These are phyloP conservation scores for Epichloe festucae DNA, from an alignment of 2,329 filamentous ascomycete species.

Conservation along the genomic window DNA sequence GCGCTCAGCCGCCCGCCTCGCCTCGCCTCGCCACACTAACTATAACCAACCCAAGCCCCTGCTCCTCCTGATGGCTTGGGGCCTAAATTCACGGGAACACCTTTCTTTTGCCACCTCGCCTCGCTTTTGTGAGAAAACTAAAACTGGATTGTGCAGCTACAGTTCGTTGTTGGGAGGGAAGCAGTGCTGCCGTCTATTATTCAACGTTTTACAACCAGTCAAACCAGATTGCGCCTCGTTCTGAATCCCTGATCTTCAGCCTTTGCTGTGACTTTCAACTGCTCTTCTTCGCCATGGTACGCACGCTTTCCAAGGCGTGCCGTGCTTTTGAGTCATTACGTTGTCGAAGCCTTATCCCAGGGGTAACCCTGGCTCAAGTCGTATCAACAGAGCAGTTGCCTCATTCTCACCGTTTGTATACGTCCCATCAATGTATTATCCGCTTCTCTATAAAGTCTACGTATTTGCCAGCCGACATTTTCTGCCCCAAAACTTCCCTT, in stretches of 20 bases:
- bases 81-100: too few relatives aligned
- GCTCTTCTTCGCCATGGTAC: background rate
- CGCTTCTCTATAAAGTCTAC: background rate
- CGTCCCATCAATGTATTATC: background rate
- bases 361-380: background rate
- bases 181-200: too few relatives aligned
- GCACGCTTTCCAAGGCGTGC: background rate
- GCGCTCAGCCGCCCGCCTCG: too few relatives aligned
- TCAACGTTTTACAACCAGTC: too few relatives aligned
- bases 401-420: background rate
- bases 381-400: background rate
- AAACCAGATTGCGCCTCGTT: too few relatives aligned
- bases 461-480: background rate
- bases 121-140: too few relatives aligned
- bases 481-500: background rate
- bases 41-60: too few relatives aligned
- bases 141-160: too few relatives aligned
- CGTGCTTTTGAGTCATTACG: conserved; percentile 4
- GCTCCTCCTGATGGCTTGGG: too few relatives aligned
- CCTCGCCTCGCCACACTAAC: too few relatives aligned
- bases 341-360: background rate
- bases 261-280: background rate
- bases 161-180: too few relatives aligned
- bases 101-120: too few relatives aligned
- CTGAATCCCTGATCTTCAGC: background rate